Percentiles rank a stretch among this genome's conserved stretches.
These are phyloP conservation scores for Anisodus acutangulus DNA, from an alignment of 257 asterid species.

Conservation along the genomic window DNA sequence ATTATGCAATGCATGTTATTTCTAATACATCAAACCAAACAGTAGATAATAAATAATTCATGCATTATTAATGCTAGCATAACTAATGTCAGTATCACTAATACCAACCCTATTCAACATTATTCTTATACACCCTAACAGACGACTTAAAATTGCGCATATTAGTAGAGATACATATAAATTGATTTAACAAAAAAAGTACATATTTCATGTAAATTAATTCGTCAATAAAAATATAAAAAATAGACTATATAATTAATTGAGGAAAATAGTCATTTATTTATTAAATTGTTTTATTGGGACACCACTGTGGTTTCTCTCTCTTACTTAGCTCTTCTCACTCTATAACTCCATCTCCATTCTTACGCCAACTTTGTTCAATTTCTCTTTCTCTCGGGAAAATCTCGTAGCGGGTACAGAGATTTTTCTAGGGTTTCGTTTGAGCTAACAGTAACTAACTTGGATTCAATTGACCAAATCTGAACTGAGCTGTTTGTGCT, in stretches of 20 bases:
- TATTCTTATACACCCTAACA: too few relatives aligned
- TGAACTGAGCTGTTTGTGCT: slow-evolving; percentile 14
- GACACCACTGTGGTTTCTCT: slow-evolving; percentile 13
- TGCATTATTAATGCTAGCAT: too few relatives aligned
- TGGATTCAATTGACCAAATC: slow-evolving; percentile 16
- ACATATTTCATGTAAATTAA: too few relatives aligned
- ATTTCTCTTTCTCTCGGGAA: neutral
- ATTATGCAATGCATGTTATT: too few relatives aligned
- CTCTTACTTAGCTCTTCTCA: slow-evolving; percentile 9
- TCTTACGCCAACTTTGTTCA: slow-evolving; percentile 22
- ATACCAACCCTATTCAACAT: too few relatives aligned
- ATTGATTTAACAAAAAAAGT: neutral
- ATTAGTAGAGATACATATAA: neutral
- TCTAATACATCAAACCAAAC: too few relatives aligned
- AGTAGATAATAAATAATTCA: too few relatives aligned
- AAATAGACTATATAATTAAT: neutral
- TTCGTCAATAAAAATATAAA: too few relatives aligned
- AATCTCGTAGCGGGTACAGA: neutral
- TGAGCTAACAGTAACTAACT: neutral
- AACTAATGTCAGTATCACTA: too few relatives aligned
- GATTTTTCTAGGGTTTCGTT: slow-evolving; percentile 25
- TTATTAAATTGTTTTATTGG: neutral
- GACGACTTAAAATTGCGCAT: neutral
- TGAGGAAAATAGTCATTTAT: neutral
- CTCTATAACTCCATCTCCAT: slow-evolving; percentile 21